These are phyloP conservation scores for Starmerella stigmatis DNA, from an alignment of 805 yeast species.

Conservation along the genomic window DNA sequence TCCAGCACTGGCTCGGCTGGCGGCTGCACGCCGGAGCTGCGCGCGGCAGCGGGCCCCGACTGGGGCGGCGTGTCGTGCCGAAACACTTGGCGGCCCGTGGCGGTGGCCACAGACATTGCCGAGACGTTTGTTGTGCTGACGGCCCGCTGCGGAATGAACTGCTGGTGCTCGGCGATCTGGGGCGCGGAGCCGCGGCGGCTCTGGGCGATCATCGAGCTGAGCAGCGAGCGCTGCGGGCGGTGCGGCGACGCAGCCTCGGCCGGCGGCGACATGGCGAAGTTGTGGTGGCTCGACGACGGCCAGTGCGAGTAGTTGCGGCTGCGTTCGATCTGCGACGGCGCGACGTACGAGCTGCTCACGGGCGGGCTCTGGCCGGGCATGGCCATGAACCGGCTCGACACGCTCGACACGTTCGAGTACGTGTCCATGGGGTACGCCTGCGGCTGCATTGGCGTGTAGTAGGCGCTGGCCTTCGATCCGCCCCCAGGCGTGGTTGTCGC, in stretches of 20 bases:
- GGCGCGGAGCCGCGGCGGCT: constrained; percentile 16
- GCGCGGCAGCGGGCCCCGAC: background rate
- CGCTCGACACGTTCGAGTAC: constrained; percentile 9
- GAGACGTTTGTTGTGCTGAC: constrained; percentile 4
- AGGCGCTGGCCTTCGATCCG: constrained; percentile 5
- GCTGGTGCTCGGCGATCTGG: constrained; percentile 1
- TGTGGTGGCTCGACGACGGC: constrained; percentile 10
- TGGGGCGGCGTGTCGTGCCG: constrained; percentile 4
- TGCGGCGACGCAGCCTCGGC: constrained; percentile 8
- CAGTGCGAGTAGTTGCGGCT: constrained; percentile 18
- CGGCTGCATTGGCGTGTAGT: background rate
- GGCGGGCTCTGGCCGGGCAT: constrained; percentile 4
- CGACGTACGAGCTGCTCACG: constrained; percentile 12
- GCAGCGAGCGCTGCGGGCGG: constrained; percentile 21
- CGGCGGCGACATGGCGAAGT: constrained; percentile 13
- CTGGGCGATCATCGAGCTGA: constrained; percentile 22
- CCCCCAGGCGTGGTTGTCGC: constrained; percentile 7
- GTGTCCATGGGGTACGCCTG: constrained; percentile 5
- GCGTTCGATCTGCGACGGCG: constrained; percentile 19
- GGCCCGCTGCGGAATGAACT: constrained; percentile 3
- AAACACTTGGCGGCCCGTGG: constrained; percentile 3
- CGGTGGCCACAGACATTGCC: constrained; percentile 6
- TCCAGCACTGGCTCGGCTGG: constrained; percentile 20
- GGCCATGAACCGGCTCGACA: constrained; percentile 4
- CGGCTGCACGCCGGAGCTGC: background rate